Conservation (phyloP, 2,329 filamentous ascomycete species). For the Pestalotiopsis sp. region DNA sequence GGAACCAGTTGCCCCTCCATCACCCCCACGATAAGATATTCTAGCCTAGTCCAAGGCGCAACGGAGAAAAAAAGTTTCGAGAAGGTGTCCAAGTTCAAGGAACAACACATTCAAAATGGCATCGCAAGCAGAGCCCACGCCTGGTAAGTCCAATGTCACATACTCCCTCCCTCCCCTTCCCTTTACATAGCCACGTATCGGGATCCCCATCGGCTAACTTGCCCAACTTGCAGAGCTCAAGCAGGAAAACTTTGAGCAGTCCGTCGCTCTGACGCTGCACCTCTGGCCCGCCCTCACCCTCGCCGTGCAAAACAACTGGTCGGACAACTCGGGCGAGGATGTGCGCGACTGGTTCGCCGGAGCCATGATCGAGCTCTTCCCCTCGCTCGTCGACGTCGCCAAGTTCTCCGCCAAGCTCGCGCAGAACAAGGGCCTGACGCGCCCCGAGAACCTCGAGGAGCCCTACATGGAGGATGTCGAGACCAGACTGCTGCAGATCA, state of each 20-base stretch:
- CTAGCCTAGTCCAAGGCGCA: not conserved
- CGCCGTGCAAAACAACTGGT: slow-evolving; percentile 85
- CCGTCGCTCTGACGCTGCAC: slow-evolving; percentile 80
- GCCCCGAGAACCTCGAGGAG: slow-evolving; percentile 37
- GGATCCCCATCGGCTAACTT: not conserved
- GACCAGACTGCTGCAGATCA: slow-evolving; percentile 80
- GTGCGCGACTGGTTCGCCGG: slow-evolving; percentile 98
- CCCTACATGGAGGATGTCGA: slow-evolving; percentile 80
- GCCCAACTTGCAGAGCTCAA: slow-evolving; percentile 45
- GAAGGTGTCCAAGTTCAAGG: not conserved
- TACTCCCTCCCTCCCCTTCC: not conserved
- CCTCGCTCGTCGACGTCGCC: slow-evolving; percentile 54
- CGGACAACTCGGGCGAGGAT: slow-evolving; percentile 76
- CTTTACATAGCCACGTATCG: not conserved
- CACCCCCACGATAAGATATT: not conserved
- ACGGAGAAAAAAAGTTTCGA: not conserved
- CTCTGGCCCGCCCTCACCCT: slow-evolving; percentile 87
- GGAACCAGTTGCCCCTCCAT: slow-evolving; percentile 3
- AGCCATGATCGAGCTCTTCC: slow-evolving; percentile 79
- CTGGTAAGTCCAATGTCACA: slow-evolving; percentile 16
- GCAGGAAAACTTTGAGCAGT: slow-evolving; percentile 76
- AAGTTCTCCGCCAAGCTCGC: slow-evolving; percentile 28
- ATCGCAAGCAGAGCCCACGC: slow-evolving; percentile 18
- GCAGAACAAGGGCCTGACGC: slow-evolving; percentile 20
- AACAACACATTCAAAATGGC: slow-evolving; percentile 16